phyloP scores from a whole-genome alignment of 768 basidiomycete species.

The Calocybe cyanea region DNA sequence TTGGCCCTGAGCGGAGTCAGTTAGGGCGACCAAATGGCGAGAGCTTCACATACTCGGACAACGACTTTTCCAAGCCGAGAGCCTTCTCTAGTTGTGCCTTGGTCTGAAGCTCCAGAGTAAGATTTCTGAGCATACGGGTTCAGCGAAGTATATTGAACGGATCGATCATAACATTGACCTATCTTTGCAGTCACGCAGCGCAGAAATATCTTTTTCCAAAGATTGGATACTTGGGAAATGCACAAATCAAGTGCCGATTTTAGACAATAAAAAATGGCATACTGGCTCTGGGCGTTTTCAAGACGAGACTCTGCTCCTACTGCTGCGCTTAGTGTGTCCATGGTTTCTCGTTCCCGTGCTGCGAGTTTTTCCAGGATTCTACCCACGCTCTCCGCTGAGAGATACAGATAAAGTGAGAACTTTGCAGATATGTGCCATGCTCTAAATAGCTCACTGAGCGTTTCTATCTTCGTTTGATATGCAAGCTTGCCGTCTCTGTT shows the following conservation, averaged over 20 bases:
- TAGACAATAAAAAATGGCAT: slow-evolving; percentile 11
- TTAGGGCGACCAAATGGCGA: no score
- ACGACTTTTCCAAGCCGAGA: not conserved
- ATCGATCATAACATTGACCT: not conserved
- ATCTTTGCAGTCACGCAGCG: not conserved
- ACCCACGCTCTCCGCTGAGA: slow-evolving; percentile 21
- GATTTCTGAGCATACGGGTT: not conserved
- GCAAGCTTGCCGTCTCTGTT: not conserved
- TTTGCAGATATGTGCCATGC: no score
- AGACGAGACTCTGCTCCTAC: slow-evolving; percentile 19
- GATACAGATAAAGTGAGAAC: no score
- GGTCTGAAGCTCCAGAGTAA: not conserved
- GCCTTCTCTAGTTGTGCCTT: not conserved
- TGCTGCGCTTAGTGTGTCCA: slow-evolving; percentile 21
- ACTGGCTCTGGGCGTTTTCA: slow-evolving; percentile 11
- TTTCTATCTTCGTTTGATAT: not conserved
- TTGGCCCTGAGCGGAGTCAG: not conserved
- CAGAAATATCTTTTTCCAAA: not conserved
- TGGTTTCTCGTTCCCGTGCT: slow-evolving; percentile 25
- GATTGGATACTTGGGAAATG: not conserved
- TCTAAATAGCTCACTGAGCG: not conserved
- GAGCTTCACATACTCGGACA: not conserved
- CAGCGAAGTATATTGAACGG: not conserved
- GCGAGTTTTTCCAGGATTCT: slow-evolving; percentile 21
- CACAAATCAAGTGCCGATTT: no score